Evolutionary conservation across 768 basidiomycete species (phyloP).

Genomic region (Paxillus rubicundulus): DNA sequence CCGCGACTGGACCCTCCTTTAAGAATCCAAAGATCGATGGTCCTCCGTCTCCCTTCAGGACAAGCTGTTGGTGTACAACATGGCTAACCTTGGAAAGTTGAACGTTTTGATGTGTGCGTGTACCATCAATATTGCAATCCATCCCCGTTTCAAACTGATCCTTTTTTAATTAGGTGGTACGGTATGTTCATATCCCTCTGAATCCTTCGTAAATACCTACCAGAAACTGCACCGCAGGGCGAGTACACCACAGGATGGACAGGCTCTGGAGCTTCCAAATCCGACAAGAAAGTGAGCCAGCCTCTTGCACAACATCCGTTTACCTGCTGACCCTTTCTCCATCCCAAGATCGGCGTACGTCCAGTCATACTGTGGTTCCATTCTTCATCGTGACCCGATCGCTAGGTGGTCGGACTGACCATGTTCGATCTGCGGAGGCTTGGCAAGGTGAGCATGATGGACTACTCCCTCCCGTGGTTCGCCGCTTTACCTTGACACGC

Average conservation of each 20-base stretch:
- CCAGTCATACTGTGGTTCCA: constrained; percentile 3
- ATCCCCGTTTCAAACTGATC: constrained; percentile 5
- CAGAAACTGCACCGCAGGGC: constrained; percentile 40
- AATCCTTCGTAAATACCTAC: not conserved
- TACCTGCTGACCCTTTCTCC: not conserved
- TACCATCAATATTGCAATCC: not conserved
- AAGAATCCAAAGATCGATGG: not conserved
- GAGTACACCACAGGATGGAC: constrained; percentile 98
- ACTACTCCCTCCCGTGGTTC: not conserved
- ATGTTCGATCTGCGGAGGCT: constrained; percentile 85
- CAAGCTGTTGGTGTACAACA: constrained; percentile 17
- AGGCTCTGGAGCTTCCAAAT: constrained; percentile 85
- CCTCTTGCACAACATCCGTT: not conserved
- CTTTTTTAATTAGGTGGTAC: constrained; percentile 41
- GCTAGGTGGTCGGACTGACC: constrained; percentile 82
- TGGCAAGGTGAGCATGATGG: constrained; percentile 56
- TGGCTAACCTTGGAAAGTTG: constrained; percentile 50
- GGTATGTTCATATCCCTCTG: constrained; percentile 24
- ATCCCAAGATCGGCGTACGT: constrained; percentile 63
- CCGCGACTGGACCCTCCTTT: not conserved
- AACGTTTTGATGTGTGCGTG: constrained; percentile 78
- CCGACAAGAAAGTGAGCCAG: constrained; percentile 81
- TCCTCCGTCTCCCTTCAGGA: not conserved
- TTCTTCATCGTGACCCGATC: constrained; percentile 14
- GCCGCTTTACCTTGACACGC: constrained; percentile 11